These are phyloP conservation scores for Auriscalpium vulgare DNA, from an alignment of 768 basidiomycete species.

Conservation along the genomic window DNA sequence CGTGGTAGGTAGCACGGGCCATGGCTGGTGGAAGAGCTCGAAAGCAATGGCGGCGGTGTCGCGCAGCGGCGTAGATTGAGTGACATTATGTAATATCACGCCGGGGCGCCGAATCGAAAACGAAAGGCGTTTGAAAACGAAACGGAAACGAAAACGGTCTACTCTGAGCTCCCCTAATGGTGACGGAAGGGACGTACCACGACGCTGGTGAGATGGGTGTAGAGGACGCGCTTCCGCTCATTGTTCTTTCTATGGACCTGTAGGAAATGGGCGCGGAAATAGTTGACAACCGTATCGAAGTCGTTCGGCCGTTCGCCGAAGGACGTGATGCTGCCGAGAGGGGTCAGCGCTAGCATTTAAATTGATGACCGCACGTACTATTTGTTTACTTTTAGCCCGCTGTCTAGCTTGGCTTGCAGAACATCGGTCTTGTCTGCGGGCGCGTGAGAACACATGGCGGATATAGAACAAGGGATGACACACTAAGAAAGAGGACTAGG, in stretches of 20 bases:
- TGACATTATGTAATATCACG: too few species aligned
- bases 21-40: too few species aligned
- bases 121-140: too few species aligned
- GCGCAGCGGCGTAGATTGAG: too few species aligned
- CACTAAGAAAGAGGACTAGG: conserved; percentile 68
- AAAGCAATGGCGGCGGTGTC: too few species aligned
- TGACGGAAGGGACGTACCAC: conserved; percentile 36
- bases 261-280: conserved; percentile 83
- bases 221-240: conserved; percentile 71
- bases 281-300: conserved; percentile 73
- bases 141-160: too few species aligned
- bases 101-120: too few species aligned
- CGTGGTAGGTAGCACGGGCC: too few species aligned
- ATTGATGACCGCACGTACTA: conserved; percentile 44
- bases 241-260: conserved; percentile 77
- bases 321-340: conserved; percentile 56
- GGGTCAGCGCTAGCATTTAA: neutral
- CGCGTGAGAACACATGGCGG: neutral
- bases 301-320: conserved; percentile 76
- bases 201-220: conserved; percentile 75
- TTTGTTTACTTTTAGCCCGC: conserved; percentile 62
- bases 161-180: too few species aligned
- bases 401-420: conserved; percentile 60
- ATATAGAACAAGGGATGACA: conserved; percentile 3
- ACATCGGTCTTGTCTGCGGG: conserved; percentile 50